These are phyloP conservation scores for Trichoderma endophyticum DNA, from an alignment of 2,329 filamentous ascomycete genomes.

Conservation along the genomic window DNA sequence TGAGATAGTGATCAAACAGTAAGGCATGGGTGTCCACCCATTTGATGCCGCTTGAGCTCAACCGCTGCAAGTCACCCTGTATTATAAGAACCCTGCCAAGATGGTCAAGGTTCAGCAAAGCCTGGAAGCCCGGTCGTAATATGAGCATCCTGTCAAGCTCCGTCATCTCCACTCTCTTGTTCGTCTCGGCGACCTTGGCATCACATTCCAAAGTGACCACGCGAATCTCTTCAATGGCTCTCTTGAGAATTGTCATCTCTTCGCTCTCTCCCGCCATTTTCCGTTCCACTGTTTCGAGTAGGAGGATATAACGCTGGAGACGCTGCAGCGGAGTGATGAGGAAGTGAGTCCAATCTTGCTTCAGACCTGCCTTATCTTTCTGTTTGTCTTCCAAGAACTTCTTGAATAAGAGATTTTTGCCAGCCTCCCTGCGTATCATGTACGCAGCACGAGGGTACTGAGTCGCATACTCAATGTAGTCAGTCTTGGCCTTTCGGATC, in stretches of 20 bases:
- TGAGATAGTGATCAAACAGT: slow-evolving; percentile 94
- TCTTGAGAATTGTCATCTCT: slow-evolving; percentile 79
- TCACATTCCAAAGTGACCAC: slow-evolving; percentile 88
- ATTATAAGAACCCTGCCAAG: slow-evolving; percentile 87
- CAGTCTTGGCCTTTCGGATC: slow-evolving; percentile 87
- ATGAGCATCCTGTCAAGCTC: slow-evolving; percentile 82
- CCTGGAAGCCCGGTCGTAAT: slow-evolving; percentile 81
- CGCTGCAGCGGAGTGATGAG: slow-evolving; percentile 91
- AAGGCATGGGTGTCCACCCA: slow-evolving; percentile 94
- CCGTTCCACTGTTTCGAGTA: slow-evolving; percentile 78
- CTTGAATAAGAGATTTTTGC: slow-evolving; percentile 80
- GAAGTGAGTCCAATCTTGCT: slow-evolving; percentile 91
- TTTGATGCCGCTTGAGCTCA: slow-evolving; percentile 82
- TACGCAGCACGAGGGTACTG: slow-evolving; percentile 82
- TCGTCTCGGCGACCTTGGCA: slow-evolving; percentile 85
- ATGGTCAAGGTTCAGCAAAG: slow-evolving; percentile 87
- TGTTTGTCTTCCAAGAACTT: slow-evolving; percentile 80
- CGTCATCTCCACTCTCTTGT: slow-evolving; percentile 83
- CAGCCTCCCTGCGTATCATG: slow-evolving; percentile 77
- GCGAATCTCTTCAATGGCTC: slow-evolving; percentile 89
- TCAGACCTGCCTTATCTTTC: slow-evolving; percentile 73
- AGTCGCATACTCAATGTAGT: slow-evolving; percentile 89
- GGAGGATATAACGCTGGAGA: slow-evolving; percentile 82
- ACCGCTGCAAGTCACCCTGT: slow-evolving; percentile 83
- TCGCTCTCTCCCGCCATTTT: slow-evolving; percentile 81